Evolutionary conservation across 2,329 filamentous ascomycete genomes (phyloP).

Genomic region (Aspergillus spinulosporus): DNA sequence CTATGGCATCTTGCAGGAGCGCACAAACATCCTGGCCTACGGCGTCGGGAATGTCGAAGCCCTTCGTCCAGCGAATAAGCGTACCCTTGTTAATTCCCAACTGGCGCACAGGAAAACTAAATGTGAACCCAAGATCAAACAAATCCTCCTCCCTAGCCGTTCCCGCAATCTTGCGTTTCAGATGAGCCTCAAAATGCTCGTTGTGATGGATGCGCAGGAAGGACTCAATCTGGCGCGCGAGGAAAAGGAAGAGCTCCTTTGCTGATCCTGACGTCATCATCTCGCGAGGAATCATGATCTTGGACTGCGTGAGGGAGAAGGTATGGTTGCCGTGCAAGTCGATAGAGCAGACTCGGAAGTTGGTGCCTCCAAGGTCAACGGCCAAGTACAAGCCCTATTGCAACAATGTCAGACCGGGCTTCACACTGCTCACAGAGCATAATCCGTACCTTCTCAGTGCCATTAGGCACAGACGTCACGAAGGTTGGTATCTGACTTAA

Average conservation of each 20-base stretch:
- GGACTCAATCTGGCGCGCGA: constrained; percentile 85
- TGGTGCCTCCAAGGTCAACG: constrained; percentile 96
- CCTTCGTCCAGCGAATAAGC: constrained; percentile 97
- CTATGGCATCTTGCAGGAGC: constrained; percentile 84
- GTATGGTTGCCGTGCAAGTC: constrained; percentile 90
- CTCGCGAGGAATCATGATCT: constrained; percentile 84
- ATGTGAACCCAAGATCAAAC: constrained; percentile 97
- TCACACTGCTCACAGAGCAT: constrained; percentile 3
- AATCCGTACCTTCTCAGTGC: constrained; percentile 80
- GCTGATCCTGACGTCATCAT: constrained; percentile 88
- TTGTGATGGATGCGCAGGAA: constrained; percentile 87
- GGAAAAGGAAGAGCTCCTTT: constrained; percentile 84
- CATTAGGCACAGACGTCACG: constrained; percentile 92
- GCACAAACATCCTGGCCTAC: constrained; percentile 93
- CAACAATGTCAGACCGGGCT: constrained; percentile 18
- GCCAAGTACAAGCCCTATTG: constrained; percentile 88
- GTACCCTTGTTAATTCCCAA: constrained; percentile 92
- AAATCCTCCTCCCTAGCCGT: constrained; percentile 67
- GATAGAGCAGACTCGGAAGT: constrained; percentile 96
- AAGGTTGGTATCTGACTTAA: constrained; percentile 97
- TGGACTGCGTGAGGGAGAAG: constrained; percentile 89
- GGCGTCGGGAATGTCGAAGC: constrained; percentile 94
- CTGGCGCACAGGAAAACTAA: constrained; percentile 95
- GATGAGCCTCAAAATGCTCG: constrained; percentile 76
- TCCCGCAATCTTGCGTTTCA: constrained; percentile 57